phyloP scores from a whole-genome alignment of 768 basidiomycete genomes.

The Lactarius indigo region DNA sequence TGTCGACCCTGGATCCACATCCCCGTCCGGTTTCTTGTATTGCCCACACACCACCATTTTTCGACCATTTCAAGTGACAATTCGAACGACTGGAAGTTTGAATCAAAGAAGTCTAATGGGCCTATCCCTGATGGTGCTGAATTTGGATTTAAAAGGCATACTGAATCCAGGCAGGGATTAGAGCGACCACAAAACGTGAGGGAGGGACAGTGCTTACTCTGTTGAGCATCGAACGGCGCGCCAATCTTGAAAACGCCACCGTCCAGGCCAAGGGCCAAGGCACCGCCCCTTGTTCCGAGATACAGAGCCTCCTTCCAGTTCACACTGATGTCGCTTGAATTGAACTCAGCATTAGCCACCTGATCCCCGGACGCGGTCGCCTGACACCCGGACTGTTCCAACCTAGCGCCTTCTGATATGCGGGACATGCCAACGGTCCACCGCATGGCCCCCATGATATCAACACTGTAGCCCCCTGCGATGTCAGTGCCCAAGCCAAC shows the following conservation, averaged over 20 bases:
- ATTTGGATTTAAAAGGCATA: conserved; percentile 23
- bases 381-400: conserved; percentile 25
- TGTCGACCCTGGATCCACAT: conserved; percentile 74
- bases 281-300: conserved; percentile 79
- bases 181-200: conserved; percentile 3
- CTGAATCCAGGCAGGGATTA: conserved; percentile 5
- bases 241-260: conserved; percentile 52
- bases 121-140: conserved; percentile 47
- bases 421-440: conserved; percentile 69
- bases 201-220: conserved; percentile 45
- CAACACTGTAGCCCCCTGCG: conserved; percentile 79
- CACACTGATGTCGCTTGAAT: conserved; percentile 42
- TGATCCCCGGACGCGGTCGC: conserved; percentile 9
- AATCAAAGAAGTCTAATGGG: conserved; percentile 66
- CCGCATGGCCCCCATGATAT: conserved; percentile 79
- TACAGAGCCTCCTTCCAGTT: conserved; percentile 82
- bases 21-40: conserved; percentile 55
- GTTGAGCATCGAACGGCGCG: conserved; percentile 70
- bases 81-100: conserved; percentile 13
- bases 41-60: conserved; percentile 90
- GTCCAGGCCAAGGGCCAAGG: conserved; percentile 59
- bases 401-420: conserved; percentile 55
- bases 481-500: conserved; percentile 85
- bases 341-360: conserved; percentile 10
- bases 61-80: conserved; percentile 59